Evolutionary conservation across 169 alveolate species (phyloP), one percentile per base, ranked within the genome.

Genomic region (Plasmodium reichenowi): DNA sequence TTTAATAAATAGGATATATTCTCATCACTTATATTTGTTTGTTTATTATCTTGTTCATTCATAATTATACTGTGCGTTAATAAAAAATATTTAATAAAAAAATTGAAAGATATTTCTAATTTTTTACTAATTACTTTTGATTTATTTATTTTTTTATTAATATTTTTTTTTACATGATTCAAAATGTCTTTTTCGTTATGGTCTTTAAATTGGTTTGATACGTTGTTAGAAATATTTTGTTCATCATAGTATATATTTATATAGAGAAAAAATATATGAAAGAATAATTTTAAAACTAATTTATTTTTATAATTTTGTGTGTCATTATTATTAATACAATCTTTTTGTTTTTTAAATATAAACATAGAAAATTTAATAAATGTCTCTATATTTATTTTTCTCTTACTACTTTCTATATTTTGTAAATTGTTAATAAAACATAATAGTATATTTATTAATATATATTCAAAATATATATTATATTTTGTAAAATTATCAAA

Each of bases 11-110:
- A 48, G 0, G 58, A 9, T 32, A 52, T 52, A 22, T 63, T 8
- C 20, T 76, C 88, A 3, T 76, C 88, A 22, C 6, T 26, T 20
- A 76, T 32, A 48, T 20, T 13, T 8, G 6, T 3, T 43, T 47
- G n/a, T 24, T 64, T 66, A 26, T 43, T 64, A 10, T 29, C 88
- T 8, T 62, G 60, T 43, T 68, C 76, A n/a, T n/a, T 76, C 2
- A 26, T 13, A 7, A 76, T 8, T 13, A 45, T 63, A 22, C 64
- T 62, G n/a, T 76, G 38, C 20, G 29, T 48, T 12, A 45, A 54
- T 17, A 76, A 26, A 58, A 76, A 76, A 68, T 76, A 76, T 43
- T 76, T 64, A 10, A 76, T 76, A 76, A 76, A 76, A 76, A 76
- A 76, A 56, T 63, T 52, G 54, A 62, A 76, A 48, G 60, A 76